Evolutionary conservation across 192 early-diverging fungal species (phyloP).

Genomic region (Pilobolus umbonatus): DNA sequence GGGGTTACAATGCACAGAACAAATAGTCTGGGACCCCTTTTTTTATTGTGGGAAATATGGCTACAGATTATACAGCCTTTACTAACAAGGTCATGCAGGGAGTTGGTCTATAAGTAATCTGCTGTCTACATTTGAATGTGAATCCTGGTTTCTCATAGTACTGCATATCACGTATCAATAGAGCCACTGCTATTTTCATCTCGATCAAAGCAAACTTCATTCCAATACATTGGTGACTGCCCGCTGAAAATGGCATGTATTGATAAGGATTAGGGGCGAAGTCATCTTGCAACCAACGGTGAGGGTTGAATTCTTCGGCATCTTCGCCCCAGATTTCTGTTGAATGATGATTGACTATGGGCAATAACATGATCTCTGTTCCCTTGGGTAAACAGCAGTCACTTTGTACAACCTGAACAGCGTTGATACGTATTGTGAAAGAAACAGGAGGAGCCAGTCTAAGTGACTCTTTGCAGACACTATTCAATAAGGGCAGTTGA

Average conservation of each 20-base stretch:
- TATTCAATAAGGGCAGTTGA: conserved; percentile 42
- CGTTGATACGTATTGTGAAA: conserved; percentile 35
- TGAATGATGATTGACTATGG: conserved; percentile 37
- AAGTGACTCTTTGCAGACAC: conserved; percentile 47
- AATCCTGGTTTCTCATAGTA: conserved; percentile 40
- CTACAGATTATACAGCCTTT: conserved; percentile 1
- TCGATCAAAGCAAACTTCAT: conserved; percentile 53
- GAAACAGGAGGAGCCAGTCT: conserved; percentile 52
- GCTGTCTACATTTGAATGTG: conserved; percentile 36
- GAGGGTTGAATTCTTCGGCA: conserved; percentile 47
- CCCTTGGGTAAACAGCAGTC: conserved; percentile 47
- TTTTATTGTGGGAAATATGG: too few relatives aligned
- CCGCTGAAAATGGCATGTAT: conserved; percentile 48
- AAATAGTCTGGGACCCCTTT: too few relatives aligned
- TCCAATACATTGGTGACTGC: conserved; percentile 53
- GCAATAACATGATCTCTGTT: conserved; percentile 34
- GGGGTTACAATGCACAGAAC: too few relatives aligned
- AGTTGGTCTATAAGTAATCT: conserved; percentile 41
- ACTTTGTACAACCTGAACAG: conserved; percentile 33
- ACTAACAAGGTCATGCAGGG: conserved; percentile 38
- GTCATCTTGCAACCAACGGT: conserved; percentile 42
- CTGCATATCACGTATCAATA: conserved; percentile 38
- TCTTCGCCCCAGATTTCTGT: conserved; percentile 44
- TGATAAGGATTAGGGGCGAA: conserved; percentile 26
- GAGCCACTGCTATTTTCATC: conserved; percentile 49